Evolutionary conservation across 1,139 yeast genomes (phyloP), one percentile per base, ranked within the genome.

Genomic region (Taphrina deformans): DNA sequence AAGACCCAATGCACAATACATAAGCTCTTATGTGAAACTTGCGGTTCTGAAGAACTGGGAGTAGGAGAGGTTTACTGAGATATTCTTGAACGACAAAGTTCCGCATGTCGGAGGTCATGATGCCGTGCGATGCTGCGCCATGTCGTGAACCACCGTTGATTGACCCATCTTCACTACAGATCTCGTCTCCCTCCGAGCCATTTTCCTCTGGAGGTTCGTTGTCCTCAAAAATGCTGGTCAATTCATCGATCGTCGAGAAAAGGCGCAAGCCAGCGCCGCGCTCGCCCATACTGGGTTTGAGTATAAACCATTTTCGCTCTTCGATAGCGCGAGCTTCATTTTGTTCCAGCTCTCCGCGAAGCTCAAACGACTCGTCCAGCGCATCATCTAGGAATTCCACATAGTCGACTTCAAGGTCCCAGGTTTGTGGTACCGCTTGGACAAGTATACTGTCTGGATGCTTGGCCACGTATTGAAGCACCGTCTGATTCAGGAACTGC

Each of bases 281-380:
- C 73, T 93, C 99, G 72, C 96, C 88, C 97, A 93, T 91, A 70
- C 96, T 86, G 12, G 99, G 99, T 73, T 93, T 93, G 72, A 93
- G 79, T 59, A 93, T 93, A 92, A 95, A 93, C 64, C 87, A 82
- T 69, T 82, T 83, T 16, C 68, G 59, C 16, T 67, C 69, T 18
- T 65, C 67, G n/a, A 80, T 81, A 23, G 29, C 52, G n/a, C 48
- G 29, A n/a, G 51, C 59, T 10, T 50, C 67, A 45, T 84, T 85
- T 4, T 75, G 73, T 64, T 87, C 86, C 41, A 93, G 78, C 70
- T 88, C 96, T 53, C 87, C 87, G 65, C 96, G 79, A 66, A 93
- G 79, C 73, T 93, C 99, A 77, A 88, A 91, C 50, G 89, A 85
- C 71, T 93, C 99, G 74, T 92, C 98, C 55, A 93, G 79, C 0